Percentiles rank a stretch among this genome's conserved stretches.
Evolutionary conservation across 805 yeast genomes (phyloP).

Genomic region (Metschnikowia similis): DNA sequence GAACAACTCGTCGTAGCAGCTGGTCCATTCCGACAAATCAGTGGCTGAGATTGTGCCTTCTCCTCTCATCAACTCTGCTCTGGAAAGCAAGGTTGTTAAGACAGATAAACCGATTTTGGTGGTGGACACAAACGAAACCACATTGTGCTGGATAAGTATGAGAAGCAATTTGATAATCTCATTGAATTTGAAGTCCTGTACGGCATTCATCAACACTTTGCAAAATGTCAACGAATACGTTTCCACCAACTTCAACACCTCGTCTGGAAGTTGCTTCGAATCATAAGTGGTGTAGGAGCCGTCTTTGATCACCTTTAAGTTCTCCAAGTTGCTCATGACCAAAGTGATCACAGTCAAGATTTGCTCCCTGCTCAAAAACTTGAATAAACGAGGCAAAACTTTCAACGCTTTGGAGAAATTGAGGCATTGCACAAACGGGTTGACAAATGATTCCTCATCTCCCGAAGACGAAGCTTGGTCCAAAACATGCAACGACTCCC

Average conservation of each 20-base stretch:
- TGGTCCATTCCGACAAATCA: constrained; percentile 67
- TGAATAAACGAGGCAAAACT: constrained; percentile 82
- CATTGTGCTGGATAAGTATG: constrained; percentile 64
- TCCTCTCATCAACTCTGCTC: constrained; percentile 89
- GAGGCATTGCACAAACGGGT: constrained; percentile 79
- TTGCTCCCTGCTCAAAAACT: constrained; percentile 73
- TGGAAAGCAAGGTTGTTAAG: constrained; percentile 82
- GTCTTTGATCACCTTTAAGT: constrained; percentile 68
- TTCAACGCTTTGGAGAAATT: constrained; percentile 85
- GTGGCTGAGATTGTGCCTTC: constrained; percentile 58
- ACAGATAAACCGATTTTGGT: constrained; percentile 81
- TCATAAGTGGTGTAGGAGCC: constrained; percentile 72
- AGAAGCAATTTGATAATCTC: constrained; percentile 76
- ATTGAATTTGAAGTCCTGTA: constrained; percentile 74
- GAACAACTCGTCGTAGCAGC: constrained; percentile 78
- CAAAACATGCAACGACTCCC: constrained; percentile 75
- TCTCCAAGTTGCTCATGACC: constrained; percentile 74
- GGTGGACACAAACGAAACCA: constrained; percentile 62
- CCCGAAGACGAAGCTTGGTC: constrained; percentile 57
- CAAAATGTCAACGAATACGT: constrained; percentile 75
- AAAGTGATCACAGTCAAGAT: constrained; percentile 72
- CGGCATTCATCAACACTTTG: constrained; percentile 77
- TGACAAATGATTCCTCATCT: constrained; percentile 44
- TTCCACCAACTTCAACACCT: constrained; percentile 59
- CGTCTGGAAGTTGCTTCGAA: constrained; percentile 48